Conservation (phyloP, 805 yeast species). For the Suhomyces pyralidae region DNA sequence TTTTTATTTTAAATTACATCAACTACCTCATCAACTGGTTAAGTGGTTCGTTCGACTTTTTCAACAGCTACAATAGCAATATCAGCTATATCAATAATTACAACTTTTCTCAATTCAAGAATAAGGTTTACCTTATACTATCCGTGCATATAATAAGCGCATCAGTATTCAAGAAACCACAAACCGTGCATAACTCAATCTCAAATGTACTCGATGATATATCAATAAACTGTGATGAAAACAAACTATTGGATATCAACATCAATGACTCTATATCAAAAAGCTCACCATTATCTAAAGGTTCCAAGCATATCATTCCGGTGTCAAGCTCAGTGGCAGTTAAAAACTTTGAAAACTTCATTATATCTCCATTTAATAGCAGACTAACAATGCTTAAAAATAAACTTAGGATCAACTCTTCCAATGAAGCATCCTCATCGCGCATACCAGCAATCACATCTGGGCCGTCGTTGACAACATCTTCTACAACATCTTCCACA, state of each 20-base stretch:
- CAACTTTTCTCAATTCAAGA: constrained; percentile 7
- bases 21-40: constrained; percentile 13
- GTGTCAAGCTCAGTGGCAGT: constrained; percentile 9
- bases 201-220: constrained; percentile 8
- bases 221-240: constrained; percentile 12
- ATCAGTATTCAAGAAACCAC: constrained; percentile 9
- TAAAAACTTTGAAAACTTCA: constrained; percentile 14
- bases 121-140: constrained; percentile 11
- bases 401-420: constrained; percentile 6
- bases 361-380: constrained; percentile 11
- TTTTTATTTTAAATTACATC: constrained; percentile 13
- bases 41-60: constrained; percentile 7
- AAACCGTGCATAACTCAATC: constrained; percentile 5
- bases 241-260: constrained; percentile 11
- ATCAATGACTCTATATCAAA: constrained; percentile 4
- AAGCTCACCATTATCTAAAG: neutral
- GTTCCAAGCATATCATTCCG: neutral
- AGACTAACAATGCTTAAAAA: constrained; percentile 7
- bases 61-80: constrained; percentile 7
- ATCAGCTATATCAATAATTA: constrained; percentile 10
- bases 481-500: neutral
- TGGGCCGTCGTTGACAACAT: neutral
- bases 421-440: neutral
- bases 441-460: neutral
- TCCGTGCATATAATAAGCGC: constrained; percentile 13